Evolutionary conservation across 257 asterid genomes (phyloP), one percentile per base, ranked within the genome.

Genomic region (Petunia axillaris): DNA sequence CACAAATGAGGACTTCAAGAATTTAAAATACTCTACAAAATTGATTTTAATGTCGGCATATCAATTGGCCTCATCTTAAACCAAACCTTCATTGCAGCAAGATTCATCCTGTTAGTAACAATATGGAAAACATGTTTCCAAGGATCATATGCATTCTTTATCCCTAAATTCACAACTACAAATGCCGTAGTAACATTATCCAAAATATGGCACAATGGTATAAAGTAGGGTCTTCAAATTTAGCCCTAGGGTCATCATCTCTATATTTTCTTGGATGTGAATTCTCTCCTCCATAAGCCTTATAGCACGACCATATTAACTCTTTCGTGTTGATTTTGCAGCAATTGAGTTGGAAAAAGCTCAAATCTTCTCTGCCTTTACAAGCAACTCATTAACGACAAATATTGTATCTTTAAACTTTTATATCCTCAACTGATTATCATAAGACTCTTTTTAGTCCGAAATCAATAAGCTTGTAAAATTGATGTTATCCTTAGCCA

Each of bases 271-370:
- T 91, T 6, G 98, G 98, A 85, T 95, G 93, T 5, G 94, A 78
- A 95, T 94, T 83, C 97, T 86, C 93, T 91, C 97, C 89, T 89
- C 97, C 97, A 93, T 82, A 55, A 94, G 94, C 80, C 98, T 85
- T 98, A 94, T 94, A 0, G 98, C 96, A 53, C 93, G 91, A 83
- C 98, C 93, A 82, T 93, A 98, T 90, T 91, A 89, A 84, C 98
- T 94, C 93, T 94, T 94, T 43, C 98, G 98, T 83, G 98, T 93
- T 5, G 98, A 94, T 88, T 88, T 93, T 4, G 98, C 95, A 44
- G 98, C 86, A 79, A 93, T 90, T 80, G 87, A 64, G 88, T 98
- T 93, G 48, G 97, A 89, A 85, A 93, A 87, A 13, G 94, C 97
- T 73, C 96, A 96, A 83, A 88, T 94, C 85, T 87, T 94, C 90